phyloP scores from a whole-genome alignment of 192 early-diverging fungal genomes.

The Linnemannia zychae region DNA sequence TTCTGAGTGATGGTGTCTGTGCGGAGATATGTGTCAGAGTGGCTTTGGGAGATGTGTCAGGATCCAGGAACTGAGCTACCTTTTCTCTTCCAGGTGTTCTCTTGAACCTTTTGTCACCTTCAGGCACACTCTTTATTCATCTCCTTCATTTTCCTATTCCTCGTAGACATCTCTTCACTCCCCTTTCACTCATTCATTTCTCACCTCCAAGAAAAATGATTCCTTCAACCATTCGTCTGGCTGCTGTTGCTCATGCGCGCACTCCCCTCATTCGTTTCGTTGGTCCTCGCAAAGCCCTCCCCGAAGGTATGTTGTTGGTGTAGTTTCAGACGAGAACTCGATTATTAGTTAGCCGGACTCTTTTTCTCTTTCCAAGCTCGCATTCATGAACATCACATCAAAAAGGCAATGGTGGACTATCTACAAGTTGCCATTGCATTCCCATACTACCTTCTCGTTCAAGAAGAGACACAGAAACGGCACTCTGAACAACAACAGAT shows the following conservation, averaged over 20 bases:
- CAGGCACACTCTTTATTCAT: not conserved
- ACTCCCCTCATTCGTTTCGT: constrained; percentile 56
- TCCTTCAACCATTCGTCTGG: constrained; percentile 33
- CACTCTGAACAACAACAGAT: too few species aligned
- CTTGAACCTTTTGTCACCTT: too few species aligned
- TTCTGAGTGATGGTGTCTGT: not conserved
- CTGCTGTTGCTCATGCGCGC: constrained; percentile 30
- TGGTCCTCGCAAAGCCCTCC: constrained; percentile 42
- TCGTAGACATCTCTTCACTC: not conserved
- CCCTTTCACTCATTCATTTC: not conserved
- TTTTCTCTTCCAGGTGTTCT: not conserved
- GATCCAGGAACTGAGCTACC: not conserved
- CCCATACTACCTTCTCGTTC: too few species aligned
- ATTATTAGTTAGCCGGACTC: not conserved
- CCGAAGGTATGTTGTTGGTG: constrained; percentile 27
- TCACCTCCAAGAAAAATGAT: constrained; percentile 10
- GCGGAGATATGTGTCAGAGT: not conserved
- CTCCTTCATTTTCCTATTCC: not conserved
- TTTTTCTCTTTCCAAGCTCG: not conserved
- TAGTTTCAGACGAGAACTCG: too few species aligned
- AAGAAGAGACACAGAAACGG: too few species aligned
- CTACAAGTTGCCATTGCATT: too few species aligned
- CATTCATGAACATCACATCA: too few species aligned
- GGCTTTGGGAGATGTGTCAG: not conserved
- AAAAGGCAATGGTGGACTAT: too few species aligned